These are phyloP conservation scores for Rhizophagus prolifer DNA, from an alignment of 192 early-diverging fungal genomes.

Conservation along the genomic window DNA sequence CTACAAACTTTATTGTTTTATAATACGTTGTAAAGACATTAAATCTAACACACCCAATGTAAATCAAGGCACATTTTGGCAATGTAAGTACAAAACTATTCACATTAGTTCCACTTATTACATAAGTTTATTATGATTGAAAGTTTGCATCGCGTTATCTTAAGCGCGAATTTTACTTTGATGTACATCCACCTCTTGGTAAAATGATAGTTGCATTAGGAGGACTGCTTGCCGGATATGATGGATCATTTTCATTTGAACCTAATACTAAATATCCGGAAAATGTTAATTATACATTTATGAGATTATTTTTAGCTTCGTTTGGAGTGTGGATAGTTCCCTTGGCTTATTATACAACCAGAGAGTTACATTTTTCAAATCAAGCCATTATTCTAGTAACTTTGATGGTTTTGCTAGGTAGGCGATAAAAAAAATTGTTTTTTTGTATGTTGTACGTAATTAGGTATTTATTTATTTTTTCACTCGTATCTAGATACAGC, in stretches of 20 bases:
- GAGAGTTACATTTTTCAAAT: constrained; percentile 67
- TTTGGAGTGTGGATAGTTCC: constrained; percentile 90
- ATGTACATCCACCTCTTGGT: constrained; percentile 97
- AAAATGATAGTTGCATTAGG: constrained; percentile 93
- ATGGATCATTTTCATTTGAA: constrained; percentile 85
- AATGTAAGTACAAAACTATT: constrained; percentile 40
- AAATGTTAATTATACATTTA: constrained; percentile 78
- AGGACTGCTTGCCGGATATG: constrained; percentile 78
- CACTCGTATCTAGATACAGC: constrained; percentile 58
- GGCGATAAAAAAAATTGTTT: constrained; percentile 38
- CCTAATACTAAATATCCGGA: constrained; percentile 78
- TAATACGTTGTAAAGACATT: background rate
- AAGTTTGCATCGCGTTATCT: constrained; percentile 94
- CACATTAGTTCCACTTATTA: background rate
- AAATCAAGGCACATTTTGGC: constrained; percentile 54
- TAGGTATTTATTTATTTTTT: background rate
- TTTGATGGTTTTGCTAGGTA: constrained; percentile 77
- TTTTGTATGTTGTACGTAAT: constrained; percentile 54
- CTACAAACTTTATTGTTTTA: constrained; percentile 12
- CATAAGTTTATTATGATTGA: background rate
- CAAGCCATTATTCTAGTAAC: constrained; percentile 73
- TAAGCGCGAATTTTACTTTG: constrained; percentile 92
- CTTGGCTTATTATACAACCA: constrained; percentile 84
- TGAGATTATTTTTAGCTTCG: constrained; percentile 86
- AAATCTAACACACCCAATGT: too few relatives aligned